Percentiles rank a stretch among this genome's conserved stretches.
Evolutionary conservation across 768 basidiomycete genomes (phyloP).

Genomic region (Mycena filopes): DNA sequence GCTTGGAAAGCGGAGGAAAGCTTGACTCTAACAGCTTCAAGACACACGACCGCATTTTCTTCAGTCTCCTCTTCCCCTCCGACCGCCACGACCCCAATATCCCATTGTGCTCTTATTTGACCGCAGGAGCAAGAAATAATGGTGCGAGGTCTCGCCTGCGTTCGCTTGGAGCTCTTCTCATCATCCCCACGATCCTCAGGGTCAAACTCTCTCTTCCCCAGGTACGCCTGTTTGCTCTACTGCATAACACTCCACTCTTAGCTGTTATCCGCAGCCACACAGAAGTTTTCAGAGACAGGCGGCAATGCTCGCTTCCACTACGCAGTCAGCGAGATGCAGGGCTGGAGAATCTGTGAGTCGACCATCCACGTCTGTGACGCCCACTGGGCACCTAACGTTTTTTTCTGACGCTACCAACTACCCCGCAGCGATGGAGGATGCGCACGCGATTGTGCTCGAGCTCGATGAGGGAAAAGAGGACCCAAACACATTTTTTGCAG

Average conservation of each 20-base stretch:
- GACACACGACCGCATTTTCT: slow-evolving; percentile 24
- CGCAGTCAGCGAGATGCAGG: slow-evolving; percentile 96
- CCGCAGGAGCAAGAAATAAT: slow-evolving; percentile 23
- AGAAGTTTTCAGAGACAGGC: slow-evolving; percentile 82
- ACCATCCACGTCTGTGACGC: slow-evolving; percentile 20
- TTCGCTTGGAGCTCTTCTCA: slow-evolving; percentile 23
- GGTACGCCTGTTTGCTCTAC: slow-evolving; percentile 55
- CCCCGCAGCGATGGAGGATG: slow-evolving; percentile 93
- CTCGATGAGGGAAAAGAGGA: slow-evolving; percentile 63
- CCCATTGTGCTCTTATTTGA: slow-evolving; percentile 15
- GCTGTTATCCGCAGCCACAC: slow-evolving; percentile 64
- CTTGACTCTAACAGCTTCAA: slow-evolving; percentile 15
- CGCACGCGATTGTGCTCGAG: slow-evolving; percentile 81
- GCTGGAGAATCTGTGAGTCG: slow-evolving; percentile 95
- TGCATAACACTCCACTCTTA: slow-evolving; percentile 19
- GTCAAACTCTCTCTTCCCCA: slow-evolving; percentile 88
- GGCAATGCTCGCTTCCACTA: slow-evolving; percentile 77
- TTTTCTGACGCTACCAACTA: slow-evolving; percentile 33
- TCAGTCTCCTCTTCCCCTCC: neutral
- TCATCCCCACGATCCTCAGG: slow-evolving; percentile 55
- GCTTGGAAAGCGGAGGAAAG: no score
- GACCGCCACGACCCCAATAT: neutral
- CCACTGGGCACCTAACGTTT: slow-evolving; percentile 19
- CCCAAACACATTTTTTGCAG: slow-evolving; percentile 89
- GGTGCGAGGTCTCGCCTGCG: slow-evolving; percentile 23